These are phyloP conservation scores for Epichloe elymi DNA, from an alignment of 2,329 filamentous ascomycete species.

Conservation along the genomic window DNA sequence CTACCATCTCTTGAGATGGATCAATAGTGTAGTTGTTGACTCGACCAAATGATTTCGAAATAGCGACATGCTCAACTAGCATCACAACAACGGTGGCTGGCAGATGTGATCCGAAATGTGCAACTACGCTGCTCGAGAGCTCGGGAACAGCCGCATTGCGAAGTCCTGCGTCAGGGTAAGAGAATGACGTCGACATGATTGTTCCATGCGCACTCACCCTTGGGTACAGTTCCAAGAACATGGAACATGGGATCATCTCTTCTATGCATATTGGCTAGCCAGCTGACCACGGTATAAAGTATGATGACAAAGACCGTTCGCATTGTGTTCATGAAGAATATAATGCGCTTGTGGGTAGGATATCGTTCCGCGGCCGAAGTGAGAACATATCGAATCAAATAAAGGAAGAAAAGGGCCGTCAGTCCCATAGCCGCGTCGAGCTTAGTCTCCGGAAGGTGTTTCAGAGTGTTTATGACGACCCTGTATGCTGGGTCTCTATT, in stretches of 20 bases:
- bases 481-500: conserved; percentile 67
- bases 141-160: conserved; percentile 61
- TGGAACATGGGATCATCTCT: conserved; percentile 53
- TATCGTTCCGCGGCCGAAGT: conserved; percentile 53
- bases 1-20: conserved; percentile 90
- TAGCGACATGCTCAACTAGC: conserved; percentile 91
- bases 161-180: conserved; percentile 42
- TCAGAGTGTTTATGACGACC: conserved; percentile 73
- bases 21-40: conserved; percentile 95
- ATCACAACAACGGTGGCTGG: conserved; percentile 87
- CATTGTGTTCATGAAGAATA: conserved; percentile 86
- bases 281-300: conserved; percentile 85
- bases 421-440: conserved; percentile 83
- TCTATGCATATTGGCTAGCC: conserved; percentile 61
- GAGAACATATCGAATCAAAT: conserved; percentile 57
- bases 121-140: conserved; percentile 53
- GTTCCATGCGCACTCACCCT: conserved; percentile 30
- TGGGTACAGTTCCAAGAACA: conserved; percentile 64
- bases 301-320: conserved; percentile 85
- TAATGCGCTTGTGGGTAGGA: conserved; percentile 55
- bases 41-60: conserved; percentile 90
- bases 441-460: conserved; percentile 50
- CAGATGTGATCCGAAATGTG: conserved; percentile 55
- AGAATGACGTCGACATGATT: neutral
- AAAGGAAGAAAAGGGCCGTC: conserved; percentile 67